A percentile compares a stretch with the other conserved stretches of the same genome.
These are phyloP conservation scores for Tolypocladium sp. DNA, from an alignment of 2,329 filamentous ascomycete genomes.

Conservation along the genomic window DNA sequence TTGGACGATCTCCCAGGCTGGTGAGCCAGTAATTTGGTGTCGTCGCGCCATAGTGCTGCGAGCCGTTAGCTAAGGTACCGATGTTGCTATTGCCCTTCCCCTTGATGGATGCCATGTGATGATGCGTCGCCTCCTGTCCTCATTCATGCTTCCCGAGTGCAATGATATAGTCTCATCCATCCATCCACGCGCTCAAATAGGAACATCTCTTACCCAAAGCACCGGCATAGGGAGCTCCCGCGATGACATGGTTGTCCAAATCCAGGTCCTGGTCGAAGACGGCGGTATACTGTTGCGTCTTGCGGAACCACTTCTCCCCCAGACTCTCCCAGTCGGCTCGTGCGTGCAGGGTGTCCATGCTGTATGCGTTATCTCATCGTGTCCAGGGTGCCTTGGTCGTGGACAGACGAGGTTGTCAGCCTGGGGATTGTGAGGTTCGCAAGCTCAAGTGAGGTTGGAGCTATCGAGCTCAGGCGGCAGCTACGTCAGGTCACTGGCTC, in stretches of 20 bases:
- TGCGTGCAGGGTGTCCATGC: slow-evolving; percentile 53
- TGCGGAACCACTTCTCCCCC: slow-evolving; percentile 90
- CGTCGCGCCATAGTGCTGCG: slow-evolving; percentile 79
- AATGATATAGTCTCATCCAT: too few species aligned
- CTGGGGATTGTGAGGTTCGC: not conserved
- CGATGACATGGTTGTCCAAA: slow-evolving; percentile 87
- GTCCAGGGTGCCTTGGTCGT: not conserved
- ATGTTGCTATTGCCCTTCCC: not conserved
- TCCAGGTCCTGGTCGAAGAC: slow-evolving; percentile 91
- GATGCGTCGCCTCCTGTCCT: too few species aligned
- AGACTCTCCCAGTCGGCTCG: slow-evolving; percentile 92
- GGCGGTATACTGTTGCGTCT: slow-evolving; percentile 84
- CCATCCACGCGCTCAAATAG: not conserved
- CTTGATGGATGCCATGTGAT: not conserved
- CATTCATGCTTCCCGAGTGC: too few species aligned
- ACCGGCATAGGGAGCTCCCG: slow-evolving; percentile 86
- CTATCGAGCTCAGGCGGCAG: not conserved
- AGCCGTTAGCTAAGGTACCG: not conserved
- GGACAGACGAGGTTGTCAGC: not conserved
- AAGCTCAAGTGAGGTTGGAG: not conserved
- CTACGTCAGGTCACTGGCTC: not conserved
- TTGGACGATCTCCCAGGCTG: slow-evolving; percentile 63
- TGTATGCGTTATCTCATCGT: slow-evolving; percentile 20
- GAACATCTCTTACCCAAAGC: slow-evolving; percentile 63
- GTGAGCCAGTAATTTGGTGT: slow-evolving; percentile 73